Conservation (phyloP, 441 rosid species). For the Adansonia madagascariensis region DNA sequence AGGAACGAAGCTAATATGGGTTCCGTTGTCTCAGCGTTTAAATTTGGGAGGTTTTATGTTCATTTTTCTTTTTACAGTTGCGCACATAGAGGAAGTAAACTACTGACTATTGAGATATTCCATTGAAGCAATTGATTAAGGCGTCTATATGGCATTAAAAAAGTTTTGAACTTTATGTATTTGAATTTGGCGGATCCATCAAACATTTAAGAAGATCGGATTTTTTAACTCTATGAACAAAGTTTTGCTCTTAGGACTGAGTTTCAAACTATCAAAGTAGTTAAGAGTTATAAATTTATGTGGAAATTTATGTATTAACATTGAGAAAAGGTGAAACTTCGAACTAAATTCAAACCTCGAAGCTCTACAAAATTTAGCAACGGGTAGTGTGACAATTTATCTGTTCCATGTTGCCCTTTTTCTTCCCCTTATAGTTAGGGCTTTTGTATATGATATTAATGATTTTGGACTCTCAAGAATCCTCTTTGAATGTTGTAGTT, state of each 20-base stretch:
- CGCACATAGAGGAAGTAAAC: neutral
- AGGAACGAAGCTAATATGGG: neutral
- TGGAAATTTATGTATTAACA: neutral
- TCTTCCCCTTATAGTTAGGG: neutral
- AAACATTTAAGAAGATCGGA: neutral
- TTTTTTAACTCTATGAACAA: neutral
- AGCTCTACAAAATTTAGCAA: neutral
- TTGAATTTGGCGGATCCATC: neutral
- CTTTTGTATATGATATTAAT: neutral
- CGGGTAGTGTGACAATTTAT: neutral
- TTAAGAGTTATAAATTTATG: neutral
- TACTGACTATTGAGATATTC: neutral
- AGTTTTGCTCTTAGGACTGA: neutral
- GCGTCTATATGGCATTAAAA: neutral
- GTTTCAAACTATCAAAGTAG: neutral
- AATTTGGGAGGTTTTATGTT: neutral
- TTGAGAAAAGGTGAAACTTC: neutral
- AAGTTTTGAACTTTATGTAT: neutral
- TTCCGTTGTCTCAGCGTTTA: neutral
- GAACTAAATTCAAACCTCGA: neutral
- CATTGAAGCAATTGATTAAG: constrained; percentile 2
- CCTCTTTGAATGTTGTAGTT: constrained; percentile 48
- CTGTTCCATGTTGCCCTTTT: neutral
- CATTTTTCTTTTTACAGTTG: neutral
- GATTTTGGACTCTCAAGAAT: neutral